Evolutionary conservation across 768 basidiomycete genomes (phyloP).

Genomic region (Botryobasidium botryosum): DNA sequence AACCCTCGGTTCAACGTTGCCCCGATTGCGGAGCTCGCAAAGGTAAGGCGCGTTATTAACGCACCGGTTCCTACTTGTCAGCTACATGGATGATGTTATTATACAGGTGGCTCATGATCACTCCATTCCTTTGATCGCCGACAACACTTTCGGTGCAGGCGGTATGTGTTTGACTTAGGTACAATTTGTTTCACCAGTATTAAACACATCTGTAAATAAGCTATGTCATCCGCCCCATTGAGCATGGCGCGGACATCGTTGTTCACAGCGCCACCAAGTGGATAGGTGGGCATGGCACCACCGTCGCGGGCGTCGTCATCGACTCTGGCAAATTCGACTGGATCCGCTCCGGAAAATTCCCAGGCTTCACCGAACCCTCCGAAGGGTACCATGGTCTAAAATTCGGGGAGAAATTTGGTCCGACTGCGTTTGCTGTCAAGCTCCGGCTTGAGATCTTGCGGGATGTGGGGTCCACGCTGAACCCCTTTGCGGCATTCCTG

Average conservation of each 20-base stretch:
- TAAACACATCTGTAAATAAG: too few relatives aligned
- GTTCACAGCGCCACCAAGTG: constrained; percentile 72
- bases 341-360: constrained; percentile 48
- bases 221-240: constrained; percentile 52
- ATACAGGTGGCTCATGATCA: constrained; percentile 48
- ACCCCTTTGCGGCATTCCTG: constrained; percentile 59
- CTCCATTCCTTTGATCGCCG: constrained; percentile 61
- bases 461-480: constrained; percentile 46
- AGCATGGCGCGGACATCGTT: constrained; percentile 62
- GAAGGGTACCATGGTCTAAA: constrained; percentile 52
- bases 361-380: constrained; percentile 52
- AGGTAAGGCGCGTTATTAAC: constrained; percentile 23
- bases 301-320: constrained; percentile 57
- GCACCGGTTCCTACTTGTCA: background rate
- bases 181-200: too few relatives aligned
- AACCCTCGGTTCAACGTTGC: constrained; percentile 57
- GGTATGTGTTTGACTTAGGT: too few relatives aligned
- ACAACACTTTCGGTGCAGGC: constrained; percentile 65
- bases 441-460: constrained; percentile 32
- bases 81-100: background rate
- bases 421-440: constrained; percentile 45
- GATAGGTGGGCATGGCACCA: constrained; percentile 47
- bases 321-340: constrained; percentile 71
- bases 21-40: constrained; percentile 50
- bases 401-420: constrained; percentile 48